phyloP scores from a whole-genome alignment of 2,329 filamentous ascomycete species.

The Talaromyces albobiverticillius region DNA sequence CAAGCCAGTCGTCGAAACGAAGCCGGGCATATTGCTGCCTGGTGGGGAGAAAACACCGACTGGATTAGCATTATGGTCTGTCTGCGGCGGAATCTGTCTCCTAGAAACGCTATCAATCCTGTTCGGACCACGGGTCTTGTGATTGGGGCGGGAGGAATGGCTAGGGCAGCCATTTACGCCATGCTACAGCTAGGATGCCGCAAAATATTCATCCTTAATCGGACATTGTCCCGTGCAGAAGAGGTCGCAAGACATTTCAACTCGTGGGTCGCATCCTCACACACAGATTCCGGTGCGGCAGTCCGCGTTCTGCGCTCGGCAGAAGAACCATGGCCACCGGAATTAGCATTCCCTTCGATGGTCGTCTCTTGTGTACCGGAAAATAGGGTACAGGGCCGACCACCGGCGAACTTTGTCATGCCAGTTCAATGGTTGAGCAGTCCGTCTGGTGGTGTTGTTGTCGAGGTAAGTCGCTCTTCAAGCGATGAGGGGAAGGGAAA shows the following conservation, averaged over 20 bases:
- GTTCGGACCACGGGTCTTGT: conserved; percentile 51
- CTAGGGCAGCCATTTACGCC: conserved; percentile 71
- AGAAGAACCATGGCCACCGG: conserved; percentile 62
- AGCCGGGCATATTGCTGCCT: conserved; percentile 38
- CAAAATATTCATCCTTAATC: conserved; percentile 72
- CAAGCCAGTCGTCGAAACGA: conserved; percentile 43
- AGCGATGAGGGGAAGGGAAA: not conserved
- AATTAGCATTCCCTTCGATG: conserved; percentile 65
- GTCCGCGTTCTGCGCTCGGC: conserved; percentile 57
- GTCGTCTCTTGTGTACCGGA: conserved; percentile 75
- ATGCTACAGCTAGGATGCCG: conserved; percentile 74
- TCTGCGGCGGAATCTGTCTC: conserved; percentile 41
- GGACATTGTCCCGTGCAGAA: conserved; percentile 65
- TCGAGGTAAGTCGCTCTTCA: conserved; percentile 54
- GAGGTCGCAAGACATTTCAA: conserved; percentile 69
- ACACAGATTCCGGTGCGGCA: conserved; percentile 34
- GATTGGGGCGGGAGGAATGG: conserved; percentile 69
- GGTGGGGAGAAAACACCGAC: conserved; percentile 46
- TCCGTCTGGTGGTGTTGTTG: conserved; percentile 70
- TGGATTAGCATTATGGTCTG: conserved; percentile 44
- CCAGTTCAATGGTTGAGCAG: conserved; percentile 69
- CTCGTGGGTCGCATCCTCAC: conserved; percentile 41
- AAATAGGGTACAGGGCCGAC: conserved; percentile 61
- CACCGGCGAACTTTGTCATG: conserved; percentile 67
- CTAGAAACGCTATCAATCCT: conserved; percentile 52